Percentiles rank a stretch among this genome's conserved stretches.
phyloP scores from a whole-genome alignment of 2,329 filamentous ascomycete species.

The Graphilbum ipis-grandicollis region DNA sequence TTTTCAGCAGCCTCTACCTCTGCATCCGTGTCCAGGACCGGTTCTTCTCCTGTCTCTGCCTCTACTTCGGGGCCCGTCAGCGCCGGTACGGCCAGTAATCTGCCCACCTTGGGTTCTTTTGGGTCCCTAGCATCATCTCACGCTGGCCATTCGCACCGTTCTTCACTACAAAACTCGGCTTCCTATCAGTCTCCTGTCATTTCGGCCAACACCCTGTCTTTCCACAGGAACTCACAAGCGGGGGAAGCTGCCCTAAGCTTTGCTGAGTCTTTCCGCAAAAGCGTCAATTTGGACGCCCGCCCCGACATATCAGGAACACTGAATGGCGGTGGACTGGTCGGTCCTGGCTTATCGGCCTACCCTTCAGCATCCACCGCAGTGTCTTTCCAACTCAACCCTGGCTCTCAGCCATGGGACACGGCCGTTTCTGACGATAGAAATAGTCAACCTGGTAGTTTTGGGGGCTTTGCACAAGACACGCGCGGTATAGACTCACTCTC shows the following conservation, averaged over 20 bases:
- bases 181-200: slow-evolving; percentile 4
- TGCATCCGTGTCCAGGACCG: background rate
- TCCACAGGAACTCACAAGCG: slow-evolving; percentile 4
- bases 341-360: background rate
- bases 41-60: slow-evolving; percentile 1
- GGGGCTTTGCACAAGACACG: no score
- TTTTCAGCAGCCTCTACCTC: slow-evolving; percentile 1
- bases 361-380: slow-evolving; percentile 5
- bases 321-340: background rate
- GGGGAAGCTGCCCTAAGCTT: slow-evolving; percentile 1
- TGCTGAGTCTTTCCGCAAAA: slow-evolving; percentile 1
- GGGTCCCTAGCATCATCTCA: slow-evolving; percentile 16
- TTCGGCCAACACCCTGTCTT: background rate
- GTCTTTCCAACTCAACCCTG: slow-evolving; percentile 28
- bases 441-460: background rate
- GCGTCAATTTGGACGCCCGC: slow-evolving; percentile 1
- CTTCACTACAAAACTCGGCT: slow-evolving; percentile 17
- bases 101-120: slow-evolving; percentile 1
- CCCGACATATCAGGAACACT: background rate
- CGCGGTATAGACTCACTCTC: background rate
- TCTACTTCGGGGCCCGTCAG: background rate
- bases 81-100: background rate
- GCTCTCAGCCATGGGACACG: slow-evolving; percentile 25
- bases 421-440: background rate
- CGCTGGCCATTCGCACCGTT: slow-evolving; percentile 29